Percentiles rank a stretch among this genome's conserved stretches.
phyloP scores from a whole-genome alignment of 257 asterid species.

The Ilex aquifolium region DNA sequence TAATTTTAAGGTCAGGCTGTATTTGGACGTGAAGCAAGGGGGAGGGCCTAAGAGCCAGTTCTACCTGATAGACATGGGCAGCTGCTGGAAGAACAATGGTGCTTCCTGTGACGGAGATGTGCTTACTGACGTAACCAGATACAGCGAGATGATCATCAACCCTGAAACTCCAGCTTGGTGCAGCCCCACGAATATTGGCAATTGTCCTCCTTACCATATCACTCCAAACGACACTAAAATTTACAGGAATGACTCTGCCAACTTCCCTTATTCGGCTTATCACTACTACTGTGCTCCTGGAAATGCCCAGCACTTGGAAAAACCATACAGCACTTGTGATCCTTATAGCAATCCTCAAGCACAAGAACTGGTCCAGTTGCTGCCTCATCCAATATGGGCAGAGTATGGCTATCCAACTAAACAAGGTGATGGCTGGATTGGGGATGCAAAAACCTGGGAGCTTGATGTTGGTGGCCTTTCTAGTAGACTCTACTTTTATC shows the following conservation, averaged over 20 bases:
- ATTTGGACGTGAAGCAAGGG: constrained; percentile 43
- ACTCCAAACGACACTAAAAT: constrained; percentile 41
- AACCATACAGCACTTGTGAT: constrained; percentile 52
- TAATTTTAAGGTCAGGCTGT: constrained; percentile 49
- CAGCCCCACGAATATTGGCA: constrained; percentile 34
- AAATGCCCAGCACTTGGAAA: constrained; percentile 48
- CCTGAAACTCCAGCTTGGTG: constrained; percentile 57
- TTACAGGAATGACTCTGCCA: constrained; percentile 36
- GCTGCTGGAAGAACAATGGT: constrained; percentile 74
- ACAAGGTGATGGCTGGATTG: constrained; percentile 59
- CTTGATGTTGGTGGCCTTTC: constrained; percentile 74
- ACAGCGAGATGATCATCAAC: constrained; percentile 63
- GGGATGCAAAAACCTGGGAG: constrained; percentile 50
- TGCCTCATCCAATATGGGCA: constrained; percentile 69
- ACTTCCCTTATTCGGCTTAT: constrained; percentile 61
- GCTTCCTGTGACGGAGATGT: constrained; percentile 59
- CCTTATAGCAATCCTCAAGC: constrained; percentile 70
- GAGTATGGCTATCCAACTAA: constrained; percentile 67
- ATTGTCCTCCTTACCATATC: constrained; percentile 66
- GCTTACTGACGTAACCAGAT: constrained; percentile 48
- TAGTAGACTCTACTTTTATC: constrained; percentile 58
- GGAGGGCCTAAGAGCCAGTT: constrained; percentile 71
- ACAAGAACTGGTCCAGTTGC: constrained; percentile 57
- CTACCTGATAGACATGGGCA: constrained; percentile 65
- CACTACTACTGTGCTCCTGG: constrained; percentile 68